Base-by-base conservation (phyloP, 768 basidiomycete genomes). In the Lentinula guzmanii region DNA sequence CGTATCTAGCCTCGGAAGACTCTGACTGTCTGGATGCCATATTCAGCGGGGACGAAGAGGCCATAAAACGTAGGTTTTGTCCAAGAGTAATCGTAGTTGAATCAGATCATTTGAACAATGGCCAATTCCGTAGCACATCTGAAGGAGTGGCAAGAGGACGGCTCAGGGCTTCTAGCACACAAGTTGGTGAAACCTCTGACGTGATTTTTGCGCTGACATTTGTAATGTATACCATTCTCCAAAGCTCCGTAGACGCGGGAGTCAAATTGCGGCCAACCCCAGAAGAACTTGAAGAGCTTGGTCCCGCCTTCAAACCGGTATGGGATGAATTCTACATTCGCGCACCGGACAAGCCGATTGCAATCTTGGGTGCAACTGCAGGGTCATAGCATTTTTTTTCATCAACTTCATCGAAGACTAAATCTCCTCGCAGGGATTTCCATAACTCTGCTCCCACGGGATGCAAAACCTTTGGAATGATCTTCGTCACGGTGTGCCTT, bases 241-340 rank as follows among this genome's bases (percentile, higher is more conserved):
- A 7, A 58, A 78, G 76, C 54, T 73, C 68, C 1, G 62, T 72
- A 11, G 79, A 80, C 55, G 70, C 70, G 21, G 77, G 74, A 18
- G 63, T 74, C 60, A 79, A 78, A 62, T 59, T 78, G n/a, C 76
- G 79, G n/a, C 78, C 78, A 9, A 70, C 62, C 16, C 52, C 60
- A 28, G 64, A 70, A 1, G 78, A 80, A 18, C 68, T 76, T n/a
- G 66, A 69, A 37, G 69, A 66, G 34, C 66, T 79, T n/a, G 76
- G 77, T 1, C 67, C 74, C 4, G 70, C 63, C 18, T 80, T 79
- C 65, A 60, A 65, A 39, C 21, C 67, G 37, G 65, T 70, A 31
- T 77, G 76, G 78, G 55, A 71, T 6, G 64, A 66, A 33, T 75
- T 71, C 62, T 79, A 73, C 37, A 69, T 67, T 33, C 58, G 62